Evolutionary conservation across 257 asterid genomes (phyloP).

Genomic region (Nicotiana undulata): DNA sequence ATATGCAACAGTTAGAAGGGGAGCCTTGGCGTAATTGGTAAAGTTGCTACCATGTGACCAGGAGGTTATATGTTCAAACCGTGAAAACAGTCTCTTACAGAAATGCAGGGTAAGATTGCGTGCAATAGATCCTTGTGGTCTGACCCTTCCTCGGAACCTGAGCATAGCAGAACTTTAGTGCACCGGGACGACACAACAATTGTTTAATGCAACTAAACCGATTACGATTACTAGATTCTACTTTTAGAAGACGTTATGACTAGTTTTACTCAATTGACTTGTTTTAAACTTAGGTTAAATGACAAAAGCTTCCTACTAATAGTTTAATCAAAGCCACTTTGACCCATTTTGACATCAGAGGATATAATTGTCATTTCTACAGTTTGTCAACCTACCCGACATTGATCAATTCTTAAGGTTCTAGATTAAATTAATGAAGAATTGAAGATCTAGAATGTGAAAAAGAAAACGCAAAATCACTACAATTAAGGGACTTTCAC

Average conservation of each 20-base stretch:
- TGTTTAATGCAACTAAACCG: neutral
- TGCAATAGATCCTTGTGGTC: no score
- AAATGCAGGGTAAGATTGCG: no score
- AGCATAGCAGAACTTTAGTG: no score
- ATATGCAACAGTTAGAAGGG: no score
- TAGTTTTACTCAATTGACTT: constrained; percentile 5
- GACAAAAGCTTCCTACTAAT: neutral
- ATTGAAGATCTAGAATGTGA: constrained; percentile 7
- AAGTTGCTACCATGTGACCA: no score
- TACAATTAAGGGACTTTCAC: neutral
- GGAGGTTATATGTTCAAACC: no score
- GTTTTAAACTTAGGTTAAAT: neutral
- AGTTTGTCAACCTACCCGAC: neutral
- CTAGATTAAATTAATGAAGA: neutral
- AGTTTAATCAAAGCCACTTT: neutral
- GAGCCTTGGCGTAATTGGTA: no score
- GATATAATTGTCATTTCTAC: constrained; percentile 21
- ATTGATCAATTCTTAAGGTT: constrained; percentile 1
- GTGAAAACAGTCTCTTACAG: no score
- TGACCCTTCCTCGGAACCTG: no score
- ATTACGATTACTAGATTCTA: neutral
- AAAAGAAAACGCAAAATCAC: neutral
- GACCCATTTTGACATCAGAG: constrained; percentile 7
- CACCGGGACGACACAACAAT: no score
- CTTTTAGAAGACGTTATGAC: neutral